phyloP scores from a whole-genome alignment of 1,139 yeast species.

The Yamadazyma friedrichii region DNA sequence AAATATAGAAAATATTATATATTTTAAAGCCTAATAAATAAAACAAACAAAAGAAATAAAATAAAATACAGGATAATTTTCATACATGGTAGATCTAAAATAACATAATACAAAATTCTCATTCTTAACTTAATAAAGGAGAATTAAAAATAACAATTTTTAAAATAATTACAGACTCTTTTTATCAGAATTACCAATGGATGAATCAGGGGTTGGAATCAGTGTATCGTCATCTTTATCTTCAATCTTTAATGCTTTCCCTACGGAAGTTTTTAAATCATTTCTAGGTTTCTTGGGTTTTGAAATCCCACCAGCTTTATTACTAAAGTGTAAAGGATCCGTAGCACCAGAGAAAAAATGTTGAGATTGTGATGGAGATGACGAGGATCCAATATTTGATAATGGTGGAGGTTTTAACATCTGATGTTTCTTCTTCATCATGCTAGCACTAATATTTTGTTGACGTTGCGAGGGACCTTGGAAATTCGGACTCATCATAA shows the following conservation, averaged over 20 bases:
- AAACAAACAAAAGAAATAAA: slow-evolving; percentile 5
- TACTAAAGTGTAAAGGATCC: slow-evolving; percentile 3
- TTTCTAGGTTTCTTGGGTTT: slow-evolving; percentile 4
- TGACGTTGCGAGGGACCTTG: slow-evolving; percentile 11
- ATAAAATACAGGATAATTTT: slow-evolving; percentile 1
- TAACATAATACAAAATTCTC: too few relatives aligned
- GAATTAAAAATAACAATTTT: neutral
- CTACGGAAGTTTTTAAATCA: slow-evolving; percentile 3
- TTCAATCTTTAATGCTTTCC: neutral
- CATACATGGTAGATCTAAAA: too few relatives aligned
- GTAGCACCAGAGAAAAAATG: slow-evolving; percentile 1
- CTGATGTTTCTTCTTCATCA: slow-evolving; percentile 17
- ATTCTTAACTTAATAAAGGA: neutral
- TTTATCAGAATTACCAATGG: slow-evolving; percentile 3
- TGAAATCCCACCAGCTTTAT: slow-evolving; percentile 2
- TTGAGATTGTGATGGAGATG: neutral
- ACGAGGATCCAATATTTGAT: neutral
- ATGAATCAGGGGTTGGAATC: slow-evolving; percentile 7
- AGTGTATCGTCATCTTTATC: neutral
- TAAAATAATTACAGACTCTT: slow-evolving; percentile 5
- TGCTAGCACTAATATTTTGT: slow-evolving; percentile 15
- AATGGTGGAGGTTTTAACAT: slow-evolving; percentile 10
- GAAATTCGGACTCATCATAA: slow-evolving; percentile 7
- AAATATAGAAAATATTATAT: neutral
- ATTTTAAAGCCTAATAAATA: slow-evolving; percentile 1